phyloP scores from a whole-genome alignment of 1,284 basidiomycete genomes.

The Trichosporon faecale region DNA sequence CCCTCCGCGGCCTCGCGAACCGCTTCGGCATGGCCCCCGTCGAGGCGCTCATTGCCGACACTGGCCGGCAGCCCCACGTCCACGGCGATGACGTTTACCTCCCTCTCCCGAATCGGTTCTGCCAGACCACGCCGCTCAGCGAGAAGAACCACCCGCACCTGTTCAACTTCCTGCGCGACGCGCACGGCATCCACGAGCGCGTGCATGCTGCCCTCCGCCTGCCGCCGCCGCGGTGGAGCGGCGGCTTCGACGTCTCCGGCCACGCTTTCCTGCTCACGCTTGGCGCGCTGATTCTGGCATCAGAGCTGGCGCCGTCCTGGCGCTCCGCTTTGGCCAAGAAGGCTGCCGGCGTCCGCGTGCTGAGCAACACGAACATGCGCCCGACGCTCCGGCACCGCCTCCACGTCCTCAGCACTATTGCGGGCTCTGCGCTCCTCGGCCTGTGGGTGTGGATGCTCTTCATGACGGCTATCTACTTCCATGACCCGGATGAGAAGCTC shows the following conservation, averaged over 20 bases:
- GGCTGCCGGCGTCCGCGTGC: not conserved
- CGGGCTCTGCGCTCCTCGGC: slow-evolving; percentile 55
- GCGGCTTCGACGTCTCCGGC: slow-evolving; percentile 88
- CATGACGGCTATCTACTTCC: slow-evolving; percentile 87
- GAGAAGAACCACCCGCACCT: slow-evolving; percentile 63
- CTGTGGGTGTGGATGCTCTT: slow-evolving; percentile 73
- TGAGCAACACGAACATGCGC: slow-evolving; percentile 3
- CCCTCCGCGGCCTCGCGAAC: slow-evolving; percentile 44
- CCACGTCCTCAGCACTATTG: slow-evolving; percentile 25
- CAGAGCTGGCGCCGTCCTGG: slow-evolving; percentile 62
- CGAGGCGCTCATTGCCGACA: slow-evolving; percentile 20
- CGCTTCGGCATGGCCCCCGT: slow-evolving; percentile 47
- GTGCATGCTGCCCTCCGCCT: slow-evolving; percentile 17
- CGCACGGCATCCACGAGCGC: slow-evolving; percentile 12
- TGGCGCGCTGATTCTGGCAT: slow-evolving; percentile 71
- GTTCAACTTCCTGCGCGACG: slow-evolving; percentile 55
- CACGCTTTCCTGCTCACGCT: slow-evolving; percentile 90
- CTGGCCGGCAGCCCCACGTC: slow-evolving; percentile 15
- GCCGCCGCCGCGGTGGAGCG: slow-evolving; percentile 58
- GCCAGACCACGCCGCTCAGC: slow-evolving; percentile 59
- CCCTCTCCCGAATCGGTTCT: slow-evolving; percentile 54
- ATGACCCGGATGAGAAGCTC: slow-evolving; percentile 80
- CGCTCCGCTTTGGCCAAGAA: slow-evolving; percentile 8
- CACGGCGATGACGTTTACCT: slow-evolving; percentile 25
- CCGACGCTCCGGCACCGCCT: slow-evolving; percentile 4